These are phyloP conservation scores for Eucalyptus coolabah DNA, from an alignment of 345 rosid species.

Conservation along the genomic window DNA sequence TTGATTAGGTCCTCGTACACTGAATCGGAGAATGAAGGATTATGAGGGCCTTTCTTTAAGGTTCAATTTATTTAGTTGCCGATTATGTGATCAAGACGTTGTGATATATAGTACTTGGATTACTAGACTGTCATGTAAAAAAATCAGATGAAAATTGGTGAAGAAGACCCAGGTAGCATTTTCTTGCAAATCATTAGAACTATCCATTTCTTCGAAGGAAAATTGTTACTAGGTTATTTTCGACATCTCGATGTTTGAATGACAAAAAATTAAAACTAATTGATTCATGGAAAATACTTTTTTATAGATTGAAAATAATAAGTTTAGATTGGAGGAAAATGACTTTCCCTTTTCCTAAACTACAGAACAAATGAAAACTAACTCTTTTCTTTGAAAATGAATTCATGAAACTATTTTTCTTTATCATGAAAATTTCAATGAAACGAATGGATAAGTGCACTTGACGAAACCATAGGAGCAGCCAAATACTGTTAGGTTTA, in stretches of 20 bases:
- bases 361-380: rapidly evolving
- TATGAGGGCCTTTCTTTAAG: neutral
- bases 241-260: neutral
- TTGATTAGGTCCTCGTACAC: neutral
- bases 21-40: neutral
- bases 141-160: neutral
- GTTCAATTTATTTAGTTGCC: neutral
- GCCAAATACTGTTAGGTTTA: neutral
- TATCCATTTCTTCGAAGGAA: neutral
- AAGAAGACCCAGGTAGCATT: neutral
- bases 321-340: neutral
- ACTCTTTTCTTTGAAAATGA: neutral
- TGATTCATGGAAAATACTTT: rapidly evolving
- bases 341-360: neutral
- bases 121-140: neutral
- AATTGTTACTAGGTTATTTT: neutral
- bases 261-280: neutral
- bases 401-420: neutral
- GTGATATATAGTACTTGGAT: neutral
- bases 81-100: neutral
- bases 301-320: rapidly evolving
- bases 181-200: neutral
- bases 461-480: neutral
- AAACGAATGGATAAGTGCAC: neutral
- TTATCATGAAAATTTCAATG: neutral